Evolutionary conservation across 1,139 yeast genomes (phyloP), one percentile per base, ranked within the genome.

Genomic region (Hanseniaspora sp.): DNA sequence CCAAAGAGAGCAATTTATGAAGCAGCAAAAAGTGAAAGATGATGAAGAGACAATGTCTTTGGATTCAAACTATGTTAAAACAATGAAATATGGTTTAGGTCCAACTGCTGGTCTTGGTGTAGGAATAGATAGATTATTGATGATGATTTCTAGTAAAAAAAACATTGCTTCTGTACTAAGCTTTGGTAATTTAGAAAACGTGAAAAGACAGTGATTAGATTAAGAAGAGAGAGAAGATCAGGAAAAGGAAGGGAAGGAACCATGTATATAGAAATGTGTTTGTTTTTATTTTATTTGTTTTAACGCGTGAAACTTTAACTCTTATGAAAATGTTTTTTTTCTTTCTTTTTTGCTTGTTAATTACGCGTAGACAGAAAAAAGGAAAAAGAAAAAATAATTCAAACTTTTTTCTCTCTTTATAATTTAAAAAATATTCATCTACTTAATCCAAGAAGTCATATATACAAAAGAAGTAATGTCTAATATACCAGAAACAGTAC

Each of bases 71-170:
- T 92, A 80, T 64, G 78, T 87, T 2, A 74, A 77, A 46, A 78
- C 83, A 13, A 80, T 94, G 86, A 92, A 87, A 63, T 86, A 83
- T 75, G 97, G 96, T 1, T 75, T 94, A 67, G 96, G 98, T 4
- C 98, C 98, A 0, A 90, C 96, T 1, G 97, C 96, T 1, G 99
- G 99, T 0, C 86, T 96, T 87, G 99, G 98, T 0, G 72, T 95
- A 59, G 99, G 99, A 0, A 75, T 94, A 29, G 99, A 94, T 64
- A 69, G 99, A 53, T 69, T 92, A 39, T 82, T 83, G 46, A 88
- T 92, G 97, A 68, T 86, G 30, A 71, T 90, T 52, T 75, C 83
- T 6, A 82, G 78, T 0, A 70, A 76, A 31, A 71, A 72, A 11
- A 71, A 95, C 31, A 88, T 94, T 28, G 95, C 85, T 56, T 79